These are phyloP conservation scores for Solanum stenotomum DNA, from an alignment of 257 asterid genomes.

Conservation along the genomic window DNA sequence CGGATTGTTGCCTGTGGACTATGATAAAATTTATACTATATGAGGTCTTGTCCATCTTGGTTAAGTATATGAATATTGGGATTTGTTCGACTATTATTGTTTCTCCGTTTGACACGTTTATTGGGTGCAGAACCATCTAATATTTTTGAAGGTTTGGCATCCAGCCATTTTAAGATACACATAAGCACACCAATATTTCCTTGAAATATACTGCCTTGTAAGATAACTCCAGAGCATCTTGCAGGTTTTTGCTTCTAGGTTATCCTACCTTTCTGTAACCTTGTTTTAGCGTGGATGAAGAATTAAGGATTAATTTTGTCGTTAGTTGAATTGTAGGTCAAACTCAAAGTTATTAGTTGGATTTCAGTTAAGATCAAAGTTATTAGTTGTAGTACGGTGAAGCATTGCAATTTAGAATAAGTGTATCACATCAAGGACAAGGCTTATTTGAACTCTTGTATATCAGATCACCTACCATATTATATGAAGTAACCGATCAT, in stretches of 20 bases:
- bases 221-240: neutral
- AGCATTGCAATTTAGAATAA: neutral
- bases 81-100: neutral
- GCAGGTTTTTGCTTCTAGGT: neutral
- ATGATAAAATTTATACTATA: neutral
- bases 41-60: neutral
- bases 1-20: neutral
- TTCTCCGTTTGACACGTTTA: neutral
- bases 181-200: neutral
- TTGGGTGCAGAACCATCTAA: neutral
- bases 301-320: neutral
- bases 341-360: neutral
- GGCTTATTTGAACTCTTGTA: neutral
- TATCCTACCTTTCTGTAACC: neutral
- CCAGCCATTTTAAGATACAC: neutral
- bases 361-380: neutral
- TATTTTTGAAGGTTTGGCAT: neutral
- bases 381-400: neutral
- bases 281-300: neutral
- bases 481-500: neutral
- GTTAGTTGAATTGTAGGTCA: neutral
- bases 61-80: neutral
- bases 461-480: neutral
- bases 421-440: neutral
- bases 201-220: neutral